Base-by-base conservation (phyloP, 768 basidiomycete species). In the Trametes gibbosa region DNA sequence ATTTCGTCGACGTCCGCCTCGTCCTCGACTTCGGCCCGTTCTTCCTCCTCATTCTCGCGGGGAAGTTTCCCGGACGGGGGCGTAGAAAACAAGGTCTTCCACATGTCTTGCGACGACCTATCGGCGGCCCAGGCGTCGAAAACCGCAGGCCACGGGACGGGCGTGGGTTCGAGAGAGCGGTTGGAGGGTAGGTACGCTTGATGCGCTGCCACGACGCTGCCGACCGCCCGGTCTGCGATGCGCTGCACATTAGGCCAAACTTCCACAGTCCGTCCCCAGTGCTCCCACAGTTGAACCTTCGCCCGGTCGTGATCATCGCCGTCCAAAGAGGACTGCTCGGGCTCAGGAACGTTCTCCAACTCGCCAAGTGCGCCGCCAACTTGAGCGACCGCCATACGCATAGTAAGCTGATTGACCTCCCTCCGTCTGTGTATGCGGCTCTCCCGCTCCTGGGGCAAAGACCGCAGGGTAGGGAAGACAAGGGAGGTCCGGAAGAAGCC, bases 301-400 rank as follows among this genome's bases (percentile, higher is more conserved):
- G 68, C 59, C 32, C 58, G 54, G 24, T 69, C 70, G 34, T 62
- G 53, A 47, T 65, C 68, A 2, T 60, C 43, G 29, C 59, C 62
- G 23, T 64, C 65, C 51, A 68, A 65, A n/a, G 50, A 23, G 2
- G 63, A 48, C 27, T 68, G 68, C 39, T 48, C 56, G 24, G 60
- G 37, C 12, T 66, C 63, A 56, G 35, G 62, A 41, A 21, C 24
- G 34, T 50, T 56, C 57, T 74, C 68, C 32, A 72, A 68, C 25
- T 69, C 63, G 45, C 84, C 84, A 6, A 92, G 67, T 7, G 75
- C 66, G 12, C 92, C 92, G 10, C 92, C 92, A 7, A 91, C 79
- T 0, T 82, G 81, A 34, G 87, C 89, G 37, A 92, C 78, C 5
- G 84, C 92, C 84, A 92, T 90, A n/a, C 89, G 83, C 79, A 91